Evolutionary conservation across 176 grass and related monocot species (phyloP).

Genomic region (Oryza officinalis): DNA sequence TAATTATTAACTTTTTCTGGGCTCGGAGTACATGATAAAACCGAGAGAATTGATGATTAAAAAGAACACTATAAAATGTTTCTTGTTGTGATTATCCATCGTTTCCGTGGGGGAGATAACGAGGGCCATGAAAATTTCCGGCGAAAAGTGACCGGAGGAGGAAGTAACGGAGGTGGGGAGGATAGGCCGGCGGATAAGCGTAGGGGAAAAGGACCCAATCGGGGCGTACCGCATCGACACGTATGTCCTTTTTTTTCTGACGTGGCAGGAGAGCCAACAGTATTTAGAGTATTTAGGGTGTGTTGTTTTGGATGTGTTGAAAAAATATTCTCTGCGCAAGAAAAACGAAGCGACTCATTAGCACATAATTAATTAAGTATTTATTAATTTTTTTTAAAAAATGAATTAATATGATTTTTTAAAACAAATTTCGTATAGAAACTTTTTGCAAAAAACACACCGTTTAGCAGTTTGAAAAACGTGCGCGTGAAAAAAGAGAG

Average conservation of each 20-base stretch:
- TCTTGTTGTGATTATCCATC: constrained; percentile 27
- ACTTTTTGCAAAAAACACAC: too few relatives aligned
- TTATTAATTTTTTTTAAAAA: too few relatives aligned
- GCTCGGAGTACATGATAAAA: neutral
- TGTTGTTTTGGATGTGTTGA: too few relatives aligned
- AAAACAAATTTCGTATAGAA: too few relatives aligned
- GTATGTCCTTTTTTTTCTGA: constrained; percentile 35
- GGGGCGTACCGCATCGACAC: neutral
- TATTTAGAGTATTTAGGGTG: too few relatives aligned
- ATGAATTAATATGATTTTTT: too few relatives aligned
- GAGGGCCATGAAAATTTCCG: constrained; percentile 31
- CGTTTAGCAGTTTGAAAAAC: too few relatives aligned
- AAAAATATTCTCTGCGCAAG: too few relatives aligned
- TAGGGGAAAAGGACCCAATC: constrained; percentile 9
- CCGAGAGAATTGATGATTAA: neutral
- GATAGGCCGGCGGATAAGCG: constrained; percentile 43
- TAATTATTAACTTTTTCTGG: neutral
- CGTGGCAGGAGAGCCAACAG: neutral
- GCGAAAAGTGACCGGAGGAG: constrained; percentile 17
- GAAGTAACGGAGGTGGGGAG: neutral
- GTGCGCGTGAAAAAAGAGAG: too few relatives aligned
- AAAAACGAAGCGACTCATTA: too few relatives aligned
- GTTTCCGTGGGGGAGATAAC: constrained; percentile 21
- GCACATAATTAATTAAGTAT: too few relatives aligned
- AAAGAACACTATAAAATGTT: neutral